A percentile compares a stretch with the other conserved stretches of the same genome.
These are phyloP conservation scores for Globisporangium paddicum DNA, from an alignment of 352 stramenopile species.

Conservation along the genomic window DNA sequence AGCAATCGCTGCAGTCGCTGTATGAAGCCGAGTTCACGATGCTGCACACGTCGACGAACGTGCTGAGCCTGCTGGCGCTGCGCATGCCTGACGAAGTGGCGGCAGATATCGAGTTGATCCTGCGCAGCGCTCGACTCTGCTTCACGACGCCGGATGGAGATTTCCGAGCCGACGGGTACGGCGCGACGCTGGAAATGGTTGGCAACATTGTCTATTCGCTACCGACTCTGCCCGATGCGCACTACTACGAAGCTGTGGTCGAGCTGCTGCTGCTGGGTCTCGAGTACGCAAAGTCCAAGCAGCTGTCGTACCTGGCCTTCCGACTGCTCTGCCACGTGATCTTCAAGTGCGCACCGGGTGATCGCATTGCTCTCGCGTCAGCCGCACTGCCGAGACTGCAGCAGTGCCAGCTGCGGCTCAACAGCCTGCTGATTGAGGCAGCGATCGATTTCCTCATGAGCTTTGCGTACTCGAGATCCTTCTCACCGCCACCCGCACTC, in stretches of 20 bases:
- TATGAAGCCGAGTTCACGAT: slow-evolving; percentile 61
- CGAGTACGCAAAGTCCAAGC: slow-evolving; percentile 46
- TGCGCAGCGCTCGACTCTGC: slow-evolving; percentile 31
- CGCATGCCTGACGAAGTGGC: slow-evolving; percentile 39
- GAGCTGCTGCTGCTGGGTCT: slow-evolving; percentile 57
- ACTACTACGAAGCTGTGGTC: slow-evolving; percentile 24
- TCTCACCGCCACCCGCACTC: slow-evolving; percentile 31
- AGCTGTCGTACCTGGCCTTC: slow-evolving; percentile 59
- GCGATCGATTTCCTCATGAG: slow-evolving; percentile 80
- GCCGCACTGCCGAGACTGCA: slow-evolving; percentile 51
- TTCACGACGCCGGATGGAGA: slow-evolving; percentile 62
- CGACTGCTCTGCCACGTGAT: slow-evolving; percentile 64
- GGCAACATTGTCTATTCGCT: slow-evolving; percentile 35
- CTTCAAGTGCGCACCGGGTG: slow-evolving; percentile 28
- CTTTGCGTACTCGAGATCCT: slow-evolving; percentile 56
- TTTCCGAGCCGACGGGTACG: slow-evolving; percentile 61
- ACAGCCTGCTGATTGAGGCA: slow-evolving; percentile 50
- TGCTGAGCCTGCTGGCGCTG: slow-evolving; percentile 51
- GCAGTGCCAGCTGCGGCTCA: slow-evolving; percentile 26
- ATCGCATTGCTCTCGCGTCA: slow-evolving; percentile 43
- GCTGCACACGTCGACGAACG: slow-evolving; percentile 48
- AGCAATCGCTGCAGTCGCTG: slow-evolving; percentile 38
- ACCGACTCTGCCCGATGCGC: background rate
- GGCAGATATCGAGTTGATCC: slow-evolving; percentile 27
- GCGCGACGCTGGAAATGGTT: slow-evolving; percentile 63